phyloP scores from a whole-genome alignment of 106 monocot species.

The Acanthochlamys bracteata region DNA sequence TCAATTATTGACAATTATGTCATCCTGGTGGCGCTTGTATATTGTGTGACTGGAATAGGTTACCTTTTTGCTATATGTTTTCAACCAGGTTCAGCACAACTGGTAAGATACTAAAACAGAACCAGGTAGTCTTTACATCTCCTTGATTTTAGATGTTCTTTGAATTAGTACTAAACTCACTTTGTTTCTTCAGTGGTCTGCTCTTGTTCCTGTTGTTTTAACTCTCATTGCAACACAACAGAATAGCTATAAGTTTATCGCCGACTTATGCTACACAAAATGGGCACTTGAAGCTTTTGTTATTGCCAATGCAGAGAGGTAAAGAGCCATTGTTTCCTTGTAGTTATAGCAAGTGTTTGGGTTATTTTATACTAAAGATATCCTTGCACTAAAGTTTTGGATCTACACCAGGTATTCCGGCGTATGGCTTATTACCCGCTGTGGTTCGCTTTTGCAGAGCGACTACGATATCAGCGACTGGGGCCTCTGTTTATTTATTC shows the following conservation, averaged over 20 bases:
- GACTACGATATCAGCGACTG: constrained; percentile 32
- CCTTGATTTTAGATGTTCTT: neutral
- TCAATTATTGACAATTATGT: constrained; percentile 62
- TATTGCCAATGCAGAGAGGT: constrained; percentile 73
- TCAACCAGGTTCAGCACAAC: constrained; percentile 78
- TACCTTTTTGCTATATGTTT: constrained; percentile 84
- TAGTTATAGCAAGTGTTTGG: neutral
- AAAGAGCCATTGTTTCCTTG: neutral
- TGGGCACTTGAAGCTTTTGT: constrained; percentile 92
- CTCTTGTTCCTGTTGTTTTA: constrained; percentile 77
- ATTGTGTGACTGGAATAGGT: constrained; percentile 92
- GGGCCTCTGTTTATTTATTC: constrained; percentile 25
- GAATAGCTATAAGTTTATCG: constrained; percentile 19
- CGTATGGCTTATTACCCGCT: constrained; percentile 37
- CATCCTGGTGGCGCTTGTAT: constrained; percentile 74
- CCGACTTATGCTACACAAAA: constrained; percentile 77
- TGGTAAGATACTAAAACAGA: constrained; percentile 30
- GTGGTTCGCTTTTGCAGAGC: constrained; percentile 26
- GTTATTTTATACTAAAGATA: neutral
- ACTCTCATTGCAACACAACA: constrained; percentile 67
- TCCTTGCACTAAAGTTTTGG: neutral
- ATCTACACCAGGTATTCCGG: constrained; percentile 30
- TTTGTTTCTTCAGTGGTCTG: constrained; percentile 68
- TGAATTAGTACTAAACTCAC: neutral
- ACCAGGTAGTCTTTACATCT: neutral